These are phyloP conservation scores for Phalaenopsis aphrodite DNA, from an alignment of 106 monocot genomes.

Conservation along the genomic window DNA sequence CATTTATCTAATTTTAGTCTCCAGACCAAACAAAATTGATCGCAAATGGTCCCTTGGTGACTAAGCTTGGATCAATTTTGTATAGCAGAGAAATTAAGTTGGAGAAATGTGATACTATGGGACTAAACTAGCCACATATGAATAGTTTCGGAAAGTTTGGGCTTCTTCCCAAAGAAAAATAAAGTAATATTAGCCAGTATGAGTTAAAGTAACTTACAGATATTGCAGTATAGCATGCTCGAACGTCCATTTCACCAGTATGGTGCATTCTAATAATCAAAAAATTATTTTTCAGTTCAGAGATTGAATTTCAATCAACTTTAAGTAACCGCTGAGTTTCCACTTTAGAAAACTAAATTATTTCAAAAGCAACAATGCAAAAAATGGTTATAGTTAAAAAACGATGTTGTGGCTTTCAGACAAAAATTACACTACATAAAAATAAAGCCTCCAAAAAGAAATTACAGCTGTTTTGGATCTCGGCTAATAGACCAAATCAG, in stretches of 20 bases:
- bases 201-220: constrained; percentile 47
- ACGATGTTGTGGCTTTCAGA: not conserved
- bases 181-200: not conserved
- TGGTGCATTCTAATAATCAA: constrained; percentile 75
- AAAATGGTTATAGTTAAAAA: not conserved
- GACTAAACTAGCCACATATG: too few species aligned
- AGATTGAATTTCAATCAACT: not conserved
- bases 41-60: too few species aligned
- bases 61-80: too few species aligned
- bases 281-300: constrained; percentile 8
- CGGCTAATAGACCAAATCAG: not conserved
- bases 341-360: not conserved
- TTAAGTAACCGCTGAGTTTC: not conserved
- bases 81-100: too few species aligned
- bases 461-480: not conserved
- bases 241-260: constrained; percentile 90
- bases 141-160: too few species aligned
- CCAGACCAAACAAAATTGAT: too few species aligned
- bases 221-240: constrained; percentile 88
- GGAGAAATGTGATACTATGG: too few species aligned
- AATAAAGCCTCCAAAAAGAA: not conserved
- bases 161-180: too few species aligned
- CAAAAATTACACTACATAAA: not conserved
- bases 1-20: too few species aligned
- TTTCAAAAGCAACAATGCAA: not conserved